Evolutionary conservation across 2,329 filamentous ascomycete species (phyloP).

Genomic region (Grosmannia clavigera): DNA sequence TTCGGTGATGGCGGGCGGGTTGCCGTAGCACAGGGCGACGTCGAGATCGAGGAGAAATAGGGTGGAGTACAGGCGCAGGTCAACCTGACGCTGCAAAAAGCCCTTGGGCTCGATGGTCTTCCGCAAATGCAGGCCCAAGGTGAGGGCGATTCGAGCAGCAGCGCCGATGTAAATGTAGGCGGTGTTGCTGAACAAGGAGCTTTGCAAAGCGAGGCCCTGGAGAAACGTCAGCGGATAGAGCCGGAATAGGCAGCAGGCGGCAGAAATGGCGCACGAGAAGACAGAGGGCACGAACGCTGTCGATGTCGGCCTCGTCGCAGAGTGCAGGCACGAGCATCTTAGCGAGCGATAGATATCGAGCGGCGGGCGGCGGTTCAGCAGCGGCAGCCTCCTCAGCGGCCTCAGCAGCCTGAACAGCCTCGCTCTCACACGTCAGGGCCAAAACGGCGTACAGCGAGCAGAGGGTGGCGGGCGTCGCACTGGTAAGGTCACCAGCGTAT

Average conservation of each 20-base stretch:
- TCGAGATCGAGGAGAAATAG: slow-evolving; percentile 17
- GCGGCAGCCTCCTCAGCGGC: neutral
- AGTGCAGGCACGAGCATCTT: slow-evolving; percentile 14
- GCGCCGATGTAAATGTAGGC: slow-evolving; percentile 17
- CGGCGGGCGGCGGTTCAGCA: slow-evolving; percentile 9
- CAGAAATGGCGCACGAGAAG: slow-evolving; percentile 9
- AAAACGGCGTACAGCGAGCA: slow-evolving; percentile 17
- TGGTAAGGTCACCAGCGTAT: slow-evolving; percentile 14
- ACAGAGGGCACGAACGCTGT: slow-evolving; percentile 17
- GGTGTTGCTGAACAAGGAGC: slow-evolving; percentile 15
- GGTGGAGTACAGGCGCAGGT: slow-evolving; percentile 15
- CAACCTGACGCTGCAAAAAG: slow-evolving; percentile 15
- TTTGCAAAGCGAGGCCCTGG: slow-evolving; percentile 14
- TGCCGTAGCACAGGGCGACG: slow-evolving; percentile 15
- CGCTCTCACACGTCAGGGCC: slow-evolving; percentile 17
- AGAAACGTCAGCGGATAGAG: neutral
- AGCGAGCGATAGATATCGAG: slow-evolving; percentile 15
- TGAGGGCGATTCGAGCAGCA: slow-evolving; percentile 16
- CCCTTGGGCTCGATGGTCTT: slow-evolving; percentile 12
- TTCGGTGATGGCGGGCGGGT: slow-evolving; percentile 15
- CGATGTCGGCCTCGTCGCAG: slow-evolving; percentile 16
- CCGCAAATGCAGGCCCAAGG: slow-evolving; percentile 15
- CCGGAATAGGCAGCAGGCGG: neutral
- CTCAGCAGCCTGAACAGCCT: slow-evolving; percentile 6
- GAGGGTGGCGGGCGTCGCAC: slow-evolving; percentile 14